A percentile compares a stretch with the other conserved stretches of the same genome.
These are phyloP conservation scores for Ophiostoma novo-ulmi DNA, from an alignment of 2,329 filamentous ascomycete genomes.

Conservation along the genomic window DNA sequence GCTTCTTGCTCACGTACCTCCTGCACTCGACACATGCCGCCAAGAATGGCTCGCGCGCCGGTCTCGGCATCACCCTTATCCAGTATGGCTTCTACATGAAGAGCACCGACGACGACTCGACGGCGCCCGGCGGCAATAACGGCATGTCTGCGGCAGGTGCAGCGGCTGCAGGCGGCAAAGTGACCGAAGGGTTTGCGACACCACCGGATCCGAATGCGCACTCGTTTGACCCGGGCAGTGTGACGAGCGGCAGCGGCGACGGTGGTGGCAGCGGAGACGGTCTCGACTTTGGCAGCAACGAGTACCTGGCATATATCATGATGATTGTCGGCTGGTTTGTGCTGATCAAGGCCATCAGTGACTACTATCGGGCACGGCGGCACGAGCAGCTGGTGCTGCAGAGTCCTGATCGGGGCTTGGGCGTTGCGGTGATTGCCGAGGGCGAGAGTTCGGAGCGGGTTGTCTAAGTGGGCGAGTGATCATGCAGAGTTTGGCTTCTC, in stretches of 20 bases:
- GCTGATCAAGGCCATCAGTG: conserved; percentile 84
- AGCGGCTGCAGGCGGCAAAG: conserved; percentile 35
- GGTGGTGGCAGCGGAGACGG: conserved; percentile 39
- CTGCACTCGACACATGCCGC: conserved; percentile 96
- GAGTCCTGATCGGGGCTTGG: conserved; percentile 82
- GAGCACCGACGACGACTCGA: conserved; percentile 39
- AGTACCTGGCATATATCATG: conserved; percentile 85
- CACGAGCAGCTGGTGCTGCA: conserved; percentile 92
- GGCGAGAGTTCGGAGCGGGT: conserved; percentile 74
- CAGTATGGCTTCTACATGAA: conserved; percentile 98
- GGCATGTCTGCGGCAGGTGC: conserved; percentile 37
- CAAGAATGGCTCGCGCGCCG: conserved; percentile 93
- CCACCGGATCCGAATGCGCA: conserved; percentile 87
- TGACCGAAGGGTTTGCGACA: conserved; percentile 56
- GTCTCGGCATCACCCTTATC: conserved; percentile 88
- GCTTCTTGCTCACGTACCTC: conserved; percentile 95
- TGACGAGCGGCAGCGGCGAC: conserved; percentile 43
- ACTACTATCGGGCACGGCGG: conserved; percentile 79
- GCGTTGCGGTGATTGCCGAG: conserved; percentile 78
- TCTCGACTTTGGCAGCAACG: conserved; percentile 61
- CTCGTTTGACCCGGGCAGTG: conserved; percentile 71
- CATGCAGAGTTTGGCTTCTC: not conserved
- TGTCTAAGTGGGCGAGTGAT: conserved; percentile 46
- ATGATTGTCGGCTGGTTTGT: conserved; percentile 99
- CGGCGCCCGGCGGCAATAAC: conserved; percentile 23